Conservation (phyloP, 441 rosid species). For the Gossypium gossypioides region DNA sequence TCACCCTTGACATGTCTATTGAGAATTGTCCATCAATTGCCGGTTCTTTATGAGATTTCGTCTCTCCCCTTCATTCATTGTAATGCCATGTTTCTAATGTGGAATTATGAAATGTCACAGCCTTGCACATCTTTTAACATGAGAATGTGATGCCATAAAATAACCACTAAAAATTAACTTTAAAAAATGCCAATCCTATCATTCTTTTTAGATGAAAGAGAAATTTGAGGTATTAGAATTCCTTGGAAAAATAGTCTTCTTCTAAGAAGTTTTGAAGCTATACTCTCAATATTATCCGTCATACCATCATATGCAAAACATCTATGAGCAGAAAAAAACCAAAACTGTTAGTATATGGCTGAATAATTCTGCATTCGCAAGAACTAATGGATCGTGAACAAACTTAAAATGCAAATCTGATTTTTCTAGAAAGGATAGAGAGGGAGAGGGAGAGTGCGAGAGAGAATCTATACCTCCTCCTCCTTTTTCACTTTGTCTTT, state of each 20-base stretch:
- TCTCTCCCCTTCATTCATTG: neutral
- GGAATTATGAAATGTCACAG: neutral
- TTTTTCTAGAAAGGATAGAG: neutral
- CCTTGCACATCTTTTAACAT: neutral
- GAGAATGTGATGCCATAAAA: neutral
- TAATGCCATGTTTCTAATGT: neutral
- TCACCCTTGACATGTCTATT: neutral
- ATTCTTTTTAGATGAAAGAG: neutral
- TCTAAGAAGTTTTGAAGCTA: constrained; percentile 2
- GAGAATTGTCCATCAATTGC: neutral
- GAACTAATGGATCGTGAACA: neutral
- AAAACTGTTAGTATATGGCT: neutral
- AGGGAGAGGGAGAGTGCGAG: neutral
- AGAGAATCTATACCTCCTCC: constrained; percentile 57
- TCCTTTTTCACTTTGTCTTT: constrained; percentile 61
- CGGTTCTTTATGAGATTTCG: neutral
- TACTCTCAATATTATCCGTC: neutral
- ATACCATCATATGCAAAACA: neutral
- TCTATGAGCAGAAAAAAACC: neutral
- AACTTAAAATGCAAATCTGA: neutral
- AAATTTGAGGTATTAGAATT: neutral
- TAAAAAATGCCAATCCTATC: neutral
- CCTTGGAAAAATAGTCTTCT: neutral
- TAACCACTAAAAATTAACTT: neutral
- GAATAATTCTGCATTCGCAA: neutral